phyloP scores from a whole-genome alignment of 2,329 filamentous ascomycete species.

The Talaromyces pinophilus region DNA sequence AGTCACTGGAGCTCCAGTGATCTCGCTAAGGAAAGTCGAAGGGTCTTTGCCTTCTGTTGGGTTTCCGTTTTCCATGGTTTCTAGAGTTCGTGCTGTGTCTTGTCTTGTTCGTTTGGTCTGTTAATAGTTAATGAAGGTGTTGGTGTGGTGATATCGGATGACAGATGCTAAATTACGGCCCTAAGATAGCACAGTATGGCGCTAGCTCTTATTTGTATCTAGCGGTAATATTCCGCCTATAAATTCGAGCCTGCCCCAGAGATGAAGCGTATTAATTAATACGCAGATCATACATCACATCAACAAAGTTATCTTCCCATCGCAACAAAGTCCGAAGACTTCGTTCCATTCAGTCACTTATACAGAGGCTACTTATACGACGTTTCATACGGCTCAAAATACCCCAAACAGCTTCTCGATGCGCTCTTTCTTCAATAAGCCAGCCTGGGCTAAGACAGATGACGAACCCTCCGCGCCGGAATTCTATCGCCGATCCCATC shows the following conservation, averaged over 20 bases:
- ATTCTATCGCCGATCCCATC: slow-evolving; percentile 53
- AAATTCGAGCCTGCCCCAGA: neutral
- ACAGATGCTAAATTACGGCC: neutral
- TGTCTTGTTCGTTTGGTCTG: neutral
- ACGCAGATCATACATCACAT: neutral
- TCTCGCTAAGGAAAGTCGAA: slow-evolving; percentile 87
- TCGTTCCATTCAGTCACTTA: neutral
- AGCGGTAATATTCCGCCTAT: slow-evolving; percentile 4
- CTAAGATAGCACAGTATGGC: neutral
- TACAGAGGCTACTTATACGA: neutral
- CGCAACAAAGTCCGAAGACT: neutral
- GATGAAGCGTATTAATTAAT: neutral
- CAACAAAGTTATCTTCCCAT: neutral
- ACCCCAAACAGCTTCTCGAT: slow-evolving; percentile 25
- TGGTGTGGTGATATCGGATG: no score
- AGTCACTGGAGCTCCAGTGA: slow-evolving; percentile 89
- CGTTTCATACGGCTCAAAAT: neutral
- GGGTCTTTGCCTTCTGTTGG: slow-evolving; percentile 80
- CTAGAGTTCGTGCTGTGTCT: neutral
- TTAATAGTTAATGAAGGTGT: neutral
- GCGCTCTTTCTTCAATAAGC: slow-evolving; percentile 59
- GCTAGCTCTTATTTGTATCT: neutral
- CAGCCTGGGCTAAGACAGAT: slow-evolving; percentile 50
- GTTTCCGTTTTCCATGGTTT: slow-evolving; percentile 72
- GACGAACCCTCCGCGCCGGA: slow-evolving; percentile 41